phyloP scores from a whole-genome alignment of 176 grass and related monocot genomes.

The Aegilops sharonensis region DNA sequence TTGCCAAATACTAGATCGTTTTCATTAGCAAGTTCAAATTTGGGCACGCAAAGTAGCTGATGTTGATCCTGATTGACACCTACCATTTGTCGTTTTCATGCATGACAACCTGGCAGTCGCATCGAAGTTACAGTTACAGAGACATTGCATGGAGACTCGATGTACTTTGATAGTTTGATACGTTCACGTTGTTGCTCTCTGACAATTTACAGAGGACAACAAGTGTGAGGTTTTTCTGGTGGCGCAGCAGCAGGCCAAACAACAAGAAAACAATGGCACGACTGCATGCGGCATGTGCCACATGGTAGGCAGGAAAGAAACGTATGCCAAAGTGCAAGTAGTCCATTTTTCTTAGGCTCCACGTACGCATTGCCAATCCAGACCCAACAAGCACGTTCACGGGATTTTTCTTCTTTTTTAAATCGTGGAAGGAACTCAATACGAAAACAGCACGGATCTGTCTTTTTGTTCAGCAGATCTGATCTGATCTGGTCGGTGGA shows the following conservation, averaged over 20 bases:
- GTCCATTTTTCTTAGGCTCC: not conserved
- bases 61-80: not conserved
- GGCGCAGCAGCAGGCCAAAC: not conserved
- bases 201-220: too few relatives aligned
- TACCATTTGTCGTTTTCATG: not conserved
- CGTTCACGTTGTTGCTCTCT: too few relatives aligned
- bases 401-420: not conserved
- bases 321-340: not conserved
- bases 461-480: not conserved
- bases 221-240: not conserved
- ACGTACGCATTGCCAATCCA: slow-evolving; percentile 30
- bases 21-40: not conserved
- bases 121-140: too few relatives aligned
- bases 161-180: too few relatives aligned
- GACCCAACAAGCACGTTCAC: not conserved
- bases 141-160: too few relatives aligned
- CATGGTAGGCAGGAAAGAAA: not conserved
- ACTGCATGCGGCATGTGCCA: not conserved
- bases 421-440: not conserved
- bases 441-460: slow-evolving; percentile 4
- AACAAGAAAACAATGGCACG: not conserved
- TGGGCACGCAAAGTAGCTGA: not conserved
- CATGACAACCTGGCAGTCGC: too few relatives aligned
- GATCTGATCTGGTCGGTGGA: not conserved
- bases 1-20: not conserved